Evolutionary conservation across 768 basidiomycete species (phyloP).

Genomic region (Boletellus ananiceps): DNA sequence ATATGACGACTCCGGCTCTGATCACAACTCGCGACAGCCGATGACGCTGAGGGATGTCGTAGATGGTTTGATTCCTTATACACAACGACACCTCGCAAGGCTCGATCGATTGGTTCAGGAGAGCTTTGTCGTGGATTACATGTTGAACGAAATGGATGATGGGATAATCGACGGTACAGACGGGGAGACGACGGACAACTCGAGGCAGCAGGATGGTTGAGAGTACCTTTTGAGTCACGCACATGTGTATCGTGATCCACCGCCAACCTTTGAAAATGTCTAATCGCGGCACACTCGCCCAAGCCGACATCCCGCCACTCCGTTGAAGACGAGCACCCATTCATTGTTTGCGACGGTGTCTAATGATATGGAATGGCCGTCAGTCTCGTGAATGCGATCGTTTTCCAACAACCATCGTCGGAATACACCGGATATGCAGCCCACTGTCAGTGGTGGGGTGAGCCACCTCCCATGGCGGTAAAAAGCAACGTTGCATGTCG

Average conservation of each 20-base stretch:
- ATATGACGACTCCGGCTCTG: slow-evolving; percentile 12
- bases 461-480: slow-evolving; percentile 55
- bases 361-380: slow-evolving; percentile 38
- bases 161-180: slow-evolving; percentile 58
- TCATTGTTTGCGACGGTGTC: slow-evolving; percentile 50
- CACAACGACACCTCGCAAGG: slow-evolving; percentile 84
- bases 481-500: slow-evolving; percentile 70
- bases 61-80: slow-evolving; percentile 88
- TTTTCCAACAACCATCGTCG: slow-evolving; percentile 66
- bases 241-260: not conserved
- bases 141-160: slow-evolving; percentile 83
- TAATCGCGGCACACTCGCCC: slow-evolving; percentile 31
- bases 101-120: slow-evolving; percentile 89
- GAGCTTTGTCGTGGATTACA: slow-evolving; percentile 91
- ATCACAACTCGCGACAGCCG: slow-evolving; percentile 29
- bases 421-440: slow-evolving; percentile 70
- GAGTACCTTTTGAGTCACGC: slow-evolving; percentile 12
- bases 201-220: slow-evolving; percentile 10
- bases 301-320: slow-evolving; percentile 63
- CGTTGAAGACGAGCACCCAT: slow-evolving; percentile 67
- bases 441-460: slow-evolving; percentile 55
- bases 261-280: not conserved
- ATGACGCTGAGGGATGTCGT: slow-evolving; percentile 64
- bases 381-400: slow-evolving; percentile 50
- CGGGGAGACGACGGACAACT: slow-evolving; percentile 38